Conservation (phyloP, 1,139 yeast genomes). For the Pichia sp. region DNA sequence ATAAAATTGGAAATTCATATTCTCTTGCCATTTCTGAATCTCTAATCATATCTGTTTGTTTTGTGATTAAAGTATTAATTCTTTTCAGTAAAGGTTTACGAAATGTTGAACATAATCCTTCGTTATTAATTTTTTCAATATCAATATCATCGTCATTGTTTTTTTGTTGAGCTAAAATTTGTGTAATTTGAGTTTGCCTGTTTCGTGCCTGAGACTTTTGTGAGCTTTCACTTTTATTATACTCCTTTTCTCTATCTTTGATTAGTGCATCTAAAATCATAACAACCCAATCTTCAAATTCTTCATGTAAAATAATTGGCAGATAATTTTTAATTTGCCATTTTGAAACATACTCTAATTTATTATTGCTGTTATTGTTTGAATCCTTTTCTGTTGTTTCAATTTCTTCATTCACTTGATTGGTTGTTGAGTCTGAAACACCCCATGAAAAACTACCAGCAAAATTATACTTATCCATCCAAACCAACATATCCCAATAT, state of each 20-base stretch:
- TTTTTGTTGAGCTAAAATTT: constrained; percentile 42
- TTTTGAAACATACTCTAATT: constrained; percentile 51
- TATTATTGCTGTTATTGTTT: constrained; percentile 14
- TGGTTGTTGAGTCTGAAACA: constrained; percentile 32
- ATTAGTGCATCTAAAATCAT: constrained; percentile 69
- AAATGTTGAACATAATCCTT: constrained; percentile 45
- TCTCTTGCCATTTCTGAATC: constrained; percentile 60
- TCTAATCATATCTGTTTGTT: constrained; percentile 67
- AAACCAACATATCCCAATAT: constrained; percentile 85
- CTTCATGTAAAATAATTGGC: constrained; percentile 69
- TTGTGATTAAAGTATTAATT: constrained; percentile 54
- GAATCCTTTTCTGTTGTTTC: constrained; percentile 31
- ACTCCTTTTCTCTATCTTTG: constrained; percentile 45
- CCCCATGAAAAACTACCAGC: constrained; percentile 75
- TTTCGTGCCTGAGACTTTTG: constrained; percentile 38
- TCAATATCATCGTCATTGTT: constrained; percentile 32
- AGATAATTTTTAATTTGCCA: constrained; percentile 80
- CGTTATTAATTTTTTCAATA: constrained; percentile 27
- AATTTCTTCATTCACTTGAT: constrained; percentile 32
- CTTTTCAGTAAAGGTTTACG: constrained; percentile 62
- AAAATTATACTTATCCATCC: constrained; percentile 92
- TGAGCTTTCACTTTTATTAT: constrained; percentile 19
- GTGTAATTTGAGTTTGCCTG: constrained; percentile 61
- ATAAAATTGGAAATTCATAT: constrained; percentile 63
- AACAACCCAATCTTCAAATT: constrained; percentile 82